phyloP scores from a whole-genome alignment of 192 early-diverging fungal species.

The Cetraspora pellucida region DNA sequence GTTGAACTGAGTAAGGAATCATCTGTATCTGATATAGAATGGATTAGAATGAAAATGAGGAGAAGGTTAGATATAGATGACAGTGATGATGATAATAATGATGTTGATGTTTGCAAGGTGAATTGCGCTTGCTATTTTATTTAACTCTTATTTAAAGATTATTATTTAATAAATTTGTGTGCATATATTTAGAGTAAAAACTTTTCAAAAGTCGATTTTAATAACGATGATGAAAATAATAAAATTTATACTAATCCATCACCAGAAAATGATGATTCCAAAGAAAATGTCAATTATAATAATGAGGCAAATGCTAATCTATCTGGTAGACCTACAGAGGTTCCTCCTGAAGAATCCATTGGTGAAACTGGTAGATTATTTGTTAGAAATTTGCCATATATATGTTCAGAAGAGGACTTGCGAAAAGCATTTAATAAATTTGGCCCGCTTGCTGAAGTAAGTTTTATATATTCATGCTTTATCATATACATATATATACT shows the following conservation, averaged over 20 bases:
- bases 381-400: slow-evolving; percentile 91
- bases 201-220: not conserved
- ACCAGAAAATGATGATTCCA: slow-evolving; percentile 30
- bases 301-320: slow-evolving; percentile 14
- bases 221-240: slow-evolving; percentile 7
- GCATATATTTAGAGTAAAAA: too few species aligned
- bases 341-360: slow-evolving; percentile 64
- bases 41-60: slow-evolving; percentile 67
- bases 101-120: slow-evolving; percentile 29
- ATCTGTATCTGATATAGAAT: slow-evolving; percentile 57
- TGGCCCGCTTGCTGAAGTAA: slow-evolving; percentile 87
- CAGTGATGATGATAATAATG: slow-evolving; percentile 27
- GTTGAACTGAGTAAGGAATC: not conserved
- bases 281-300: not conserved
- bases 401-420: slow-evolving; percentile 87
- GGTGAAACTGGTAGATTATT: slow-evolving; percentile 94
- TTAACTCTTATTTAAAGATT: too few species aligned
- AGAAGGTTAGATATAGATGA: slow-evolving; percentile 36
- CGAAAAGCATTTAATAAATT: slow-evolving; percentile 79
- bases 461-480: not conserved
- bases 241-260: slow-evolving; percentile 18
- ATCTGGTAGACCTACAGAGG: not conserved
- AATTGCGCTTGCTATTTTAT: not conserved
- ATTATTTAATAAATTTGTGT: not conserved
- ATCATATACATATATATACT: too few species aligned